Conservation (phyloP, 495 filamentous ascomycete species). For the Aspergillus biplanus region DNA sequence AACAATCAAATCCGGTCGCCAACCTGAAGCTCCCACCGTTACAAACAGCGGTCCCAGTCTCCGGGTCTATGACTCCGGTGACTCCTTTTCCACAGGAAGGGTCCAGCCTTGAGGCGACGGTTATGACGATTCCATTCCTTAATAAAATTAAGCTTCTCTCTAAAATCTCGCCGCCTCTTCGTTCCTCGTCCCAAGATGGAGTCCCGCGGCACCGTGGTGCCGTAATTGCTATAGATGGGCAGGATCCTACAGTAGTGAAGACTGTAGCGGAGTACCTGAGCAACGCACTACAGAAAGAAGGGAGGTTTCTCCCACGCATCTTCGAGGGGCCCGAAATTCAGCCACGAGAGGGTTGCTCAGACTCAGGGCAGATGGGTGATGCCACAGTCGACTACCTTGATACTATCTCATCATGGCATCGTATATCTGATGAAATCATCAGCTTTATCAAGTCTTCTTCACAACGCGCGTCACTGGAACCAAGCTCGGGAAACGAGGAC, state of each 20-base stretch:
- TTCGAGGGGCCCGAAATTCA: slow-evolving; percentile 54
- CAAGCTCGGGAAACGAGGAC: slow-evolving; percentile 26
- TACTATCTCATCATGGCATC: slow-evolving; percentile 74
- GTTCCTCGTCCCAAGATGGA: slow-evolving; percentile 41
- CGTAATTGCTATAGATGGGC: slow-evolving; percentile 82
- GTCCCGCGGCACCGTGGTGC: slow-evolving; percentile 64
- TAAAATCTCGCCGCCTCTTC: slow-evolving; percentile 70
- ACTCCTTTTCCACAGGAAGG: slow-evolving; percentile 37
- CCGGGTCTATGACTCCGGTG: slow-evolving; percentile 31
- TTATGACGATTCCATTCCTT: slow-evolving; percentile 71
- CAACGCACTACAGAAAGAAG: slow-evolving; percentile 57
- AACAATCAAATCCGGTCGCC: slow-evolving; percentile 38
- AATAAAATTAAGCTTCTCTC: slow-evolving; percentile 72
- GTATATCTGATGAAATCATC: slow-evolving; percentile 66
- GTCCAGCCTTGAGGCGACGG: slow-evolving; percentile 65
- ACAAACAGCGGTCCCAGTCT: slow-evolving; percentile 43
- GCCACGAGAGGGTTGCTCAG: slow-evolving; percentile 33
- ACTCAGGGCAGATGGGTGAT: slow-evolving; percentile 41
- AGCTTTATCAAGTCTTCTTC: slow-evolving; percentile 57
- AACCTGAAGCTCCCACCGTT: slow-evolving; percentile 63
- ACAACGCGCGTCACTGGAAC: slow-evolving; percentile 20
- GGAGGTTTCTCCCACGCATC: slow-evolving; percentile 59
- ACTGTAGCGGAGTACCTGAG: slow-evolving; percentile 64
- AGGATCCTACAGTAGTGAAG: slow-evolving; percentile 56
- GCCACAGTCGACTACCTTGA: slow-evolving; percentile 66